These are phyloP conservation scores for Elsinoe ampelina DNA, from an alignment of 2,329 filamentous ascomycete genomes.

Conservation along the genomic window DNA sequence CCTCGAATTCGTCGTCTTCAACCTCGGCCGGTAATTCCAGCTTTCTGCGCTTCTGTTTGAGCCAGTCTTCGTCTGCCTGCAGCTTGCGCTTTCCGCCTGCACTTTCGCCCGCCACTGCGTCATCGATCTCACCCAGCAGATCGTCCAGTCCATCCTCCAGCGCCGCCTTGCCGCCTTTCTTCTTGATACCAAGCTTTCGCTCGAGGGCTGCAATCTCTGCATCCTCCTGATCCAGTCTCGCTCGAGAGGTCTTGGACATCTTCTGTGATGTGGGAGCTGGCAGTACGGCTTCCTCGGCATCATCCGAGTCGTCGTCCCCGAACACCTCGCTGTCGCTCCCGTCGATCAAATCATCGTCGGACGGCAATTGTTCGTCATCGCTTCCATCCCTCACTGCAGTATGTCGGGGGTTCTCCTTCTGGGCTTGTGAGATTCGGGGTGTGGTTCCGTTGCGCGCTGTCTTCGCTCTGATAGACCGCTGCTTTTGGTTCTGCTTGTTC, in stretches of 20 bases:
- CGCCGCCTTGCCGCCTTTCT: slow-evolving; percentile 59
- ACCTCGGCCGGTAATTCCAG: slow-evolving; percentile 28
- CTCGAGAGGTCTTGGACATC: slow-evolving; percentile 40
- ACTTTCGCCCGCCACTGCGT: slow-evolving; percentile 36
- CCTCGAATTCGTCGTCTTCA: slow-evolving; percentile 20
- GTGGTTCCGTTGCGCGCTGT: slow-evolving; percentile 19
- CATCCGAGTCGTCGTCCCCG: neutral
- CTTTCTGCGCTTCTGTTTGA: slow-evolving; percentile 49
- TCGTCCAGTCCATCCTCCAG: slow-evolving; percentile 72
- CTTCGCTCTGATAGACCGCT: slow-evolving; percentile 16
- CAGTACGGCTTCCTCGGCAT: slow-evolving; percentile 4
- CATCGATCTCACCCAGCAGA: slow-evolving; percentile 57
- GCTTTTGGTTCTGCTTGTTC: slow-evolving; percentile 20
- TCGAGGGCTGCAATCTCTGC: slow-evolving; percentile 81
- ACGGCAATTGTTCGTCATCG: slow-evolving; percentile 29
- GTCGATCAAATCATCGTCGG: slow-evolving; percentile 24
- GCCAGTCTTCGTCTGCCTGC: slow-evolving; percentile 52
- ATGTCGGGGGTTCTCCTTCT: no score
- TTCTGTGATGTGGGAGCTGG: slow-evolving; percentile 17
- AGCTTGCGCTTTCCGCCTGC: slow-evolving; percentile 43
- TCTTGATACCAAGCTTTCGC: slow-evolving; percentile 75
- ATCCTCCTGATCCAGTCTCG: slow-evolving; percentile 68
- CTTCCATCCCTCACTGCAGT: slow-evolving; percentile 16
- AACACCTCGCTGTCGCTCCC: neutral
- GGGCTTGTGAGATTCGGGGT: no score